Evolutionary conservation across 2,329 filamentous ascomycete species (phyloP), one percentile per base, ranked within the genome.

Genomic region (Nothomitra cinnamomea): DNA sequence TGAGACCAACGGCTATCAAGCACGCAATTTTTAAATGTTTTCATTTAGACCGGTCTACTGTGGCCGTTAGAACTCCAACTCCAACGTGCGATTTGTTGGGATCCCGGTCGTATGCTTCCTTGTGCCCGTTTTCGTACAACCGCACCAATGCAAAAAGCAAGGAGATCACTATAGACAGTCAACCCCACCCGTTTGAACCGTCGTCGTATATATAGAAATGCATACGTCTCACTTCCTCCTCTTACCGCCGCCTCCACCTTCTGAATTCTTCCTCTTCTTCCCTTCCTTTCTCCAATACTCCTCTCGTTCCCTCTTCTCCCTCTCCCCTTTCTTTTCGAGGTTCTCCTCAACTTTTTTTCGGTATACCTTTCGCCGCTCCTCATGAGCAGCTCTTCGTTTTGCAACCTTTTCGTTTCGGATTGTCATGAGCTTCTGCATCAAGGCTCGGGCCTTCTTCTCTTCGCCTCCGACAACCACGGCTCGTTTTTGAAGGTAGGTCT

Each of bases 201-300:
- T 19, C 10, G 12, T 4, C 19, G 42, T 6, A 17, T 42, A 42
- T 19, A 13, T 47, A 25, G 10, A 15, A n/a, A 5, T 47, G 10
- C 8, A 35, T 2, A 28, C 2, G 24, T 10, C 38, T 57, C 54
- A 19, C 36, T 51, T 67, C 60, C 68, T 66, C 60, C 70, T 71
- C 63, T 71, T 70, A 19, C 69, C 70, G 47, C 63, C 68, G 28
- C 73, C 70, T 28, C 68, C 75, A 19, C 70, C 74, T 52, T 72
- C 73, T 19, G 70, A 72, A 59, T 73, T 70, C 35, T 73, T 73
- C 60, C 83, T 73, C 72, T 86, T 87, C 72, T 83, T 86, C 8
- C 92, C 92, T 70, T 98, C 94, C 62, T 81, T 82, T 61, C 80
- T 75, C 92, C 92, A 98, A 65, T 81, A 98, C 61, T 95, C 89